Evolutionary conservation across 805 yeast species (phyloP).

Genomic region (Saccharomycopsis javanensis): DNA sequence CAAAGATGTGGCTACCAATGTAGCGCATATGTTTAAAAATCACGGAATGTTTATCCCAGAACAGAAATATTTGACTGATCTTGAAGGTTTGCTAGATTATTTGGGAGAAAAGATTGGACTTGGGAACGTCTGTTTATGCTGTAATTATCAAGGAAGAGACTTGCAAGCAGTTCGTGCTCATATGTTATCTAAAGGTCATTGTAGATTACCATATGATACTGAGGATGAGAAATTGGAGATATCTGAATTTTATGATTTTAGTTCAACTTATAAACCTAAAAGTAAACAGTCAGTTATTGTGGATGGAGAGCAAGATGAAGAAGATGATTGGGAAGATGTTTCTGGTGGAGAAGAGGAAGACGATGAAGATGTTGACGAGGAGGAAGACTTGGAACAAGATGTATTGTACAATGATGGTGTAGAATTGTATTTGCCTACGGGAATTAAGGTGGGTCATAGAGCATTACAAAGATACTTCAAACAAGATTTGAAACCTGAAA

Average conservation of each 20-base stretch:
- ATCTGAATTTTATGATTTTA: constrained; percentile 85
- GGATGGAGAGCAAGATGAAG: constrained; percentile 33
- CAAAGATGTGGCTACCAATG: constrained; percentile 39
- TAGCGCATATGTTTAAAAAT: constrained; percentile 62
- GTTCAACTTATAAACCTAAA: constrained; percentile 46
- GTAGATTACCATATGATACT: constrained; percentile 79
- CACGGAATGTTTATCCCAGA: constrained; percentile 93
- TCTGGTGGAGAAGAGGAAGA: constrained; percentile 28
- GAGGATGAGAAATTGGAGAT: constrained; percentile 80
- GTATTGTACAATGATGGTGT: constrained; percentile 50
- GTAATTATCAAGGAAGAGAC: constrained; percentile 77
- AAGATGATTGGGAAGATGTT: constrained; percentile 30
- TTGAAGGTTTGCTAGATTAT: constrained; percentile 64
- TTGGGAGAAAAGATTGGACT: constrained; percentile 84
- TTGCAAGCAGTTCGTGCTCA: constrained; percentile 86
- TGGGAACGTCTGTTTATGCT: constrained; percentile 81
- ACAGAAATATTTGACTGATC: constrained; percentile 55
- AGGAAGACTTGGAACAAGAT: constrained; percentile 27
- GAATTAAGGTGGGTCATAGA: constrained; percentile 79
- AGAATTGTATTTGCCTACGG: constrained; percentile 74
- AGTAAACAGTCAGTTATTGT: constrained; percentile 25
- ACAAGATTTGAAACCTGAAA: constrained; percentile 58
- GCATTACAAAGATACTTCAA: constrained; percentile 69
- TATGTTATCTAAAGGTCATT: constrained; percentile 80
- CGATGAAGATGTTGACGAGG: constrained; percentile 22